Evolutionary conservation across 805 yeast species (phyloP), one percentile per base, ranked within the genome.

Genomic region (Ogataea saltuana): DNA sequence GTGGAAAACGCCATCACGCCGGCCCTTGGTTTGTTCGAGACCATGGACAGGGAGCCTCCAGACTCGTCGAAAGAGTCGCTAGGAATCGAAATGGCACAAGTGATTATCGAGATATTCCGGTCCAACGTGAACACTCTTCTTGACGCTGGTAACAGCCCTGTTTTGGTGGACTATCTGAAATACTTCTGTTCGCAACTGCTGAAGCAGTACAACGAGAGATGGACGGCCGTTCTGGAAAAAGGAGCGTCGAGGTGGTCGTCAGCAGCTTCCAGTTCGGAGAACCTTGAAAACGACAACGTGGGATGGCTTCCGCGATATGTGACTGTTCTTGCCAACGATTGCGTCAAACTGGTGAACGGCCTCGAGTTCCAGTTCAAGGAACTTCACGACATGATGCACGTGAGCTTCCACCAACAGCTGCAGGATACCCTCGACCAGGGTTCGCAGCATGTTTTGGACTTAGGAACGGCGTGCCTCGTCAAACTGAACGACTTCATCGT

Each of bases 21-120:
- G 6, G 58, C 63, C 5, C 37, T 78, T 16, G 70, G 68, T 19
- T 73, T 81, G 11, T 91, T 91, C 60, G 65, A 70, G 27, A 70
- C 71, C 32, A 79, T 97, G 60, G 69, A 71, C 12, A 71, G 74
- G 6, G 89, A 95, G 6, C 97, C 97, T 6, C 49, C 59, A n/a
- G 64, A 60, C 34, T 46, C 54, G 7, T 41, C 51, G 6, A 52
- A 52, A 16, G 62, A 46, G 29, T 45, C 48, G 31, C 45, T 61
- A 26, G 63, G 63, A n/a, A 48, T 60, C 26, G 64, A 60, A 41
- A 54, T 55, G 28, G 63, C 65, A 1, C 60, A 52, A 36, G 45
- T 41, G 18, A 42, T 61, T 10, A 51, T 58, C 28, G 54, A 51
- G 18, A 57, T 59, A 11, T 48, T 61, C 33, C 44, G 50, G 15